Evolutionary conservation across 2,329 filamentous ascomycete genomes (phyloP).

Genomic region (Fusarium napiforme): DNA sequence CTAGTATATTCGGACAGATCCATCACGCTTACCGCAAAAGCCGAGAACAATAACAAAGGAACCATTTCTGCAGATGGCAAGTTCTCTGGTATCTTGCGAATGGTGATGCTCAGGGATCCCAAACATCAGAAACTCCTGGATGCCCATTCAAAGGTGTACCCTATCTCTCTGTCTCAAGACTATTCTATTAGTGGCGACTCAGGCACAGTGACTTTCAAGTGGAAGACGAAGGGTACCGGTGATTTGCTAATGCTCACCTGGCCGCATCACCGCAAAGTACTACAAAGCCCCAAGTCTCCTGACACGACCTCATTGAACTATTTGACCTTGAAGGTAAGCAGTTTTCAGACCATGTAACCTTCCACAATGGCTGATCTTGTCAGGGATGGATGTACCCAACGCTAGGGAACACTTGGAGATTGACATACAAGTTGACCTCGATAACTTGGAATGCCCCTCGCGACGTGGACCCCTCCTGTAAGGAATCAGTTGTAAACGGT

Average conservation of each 20-base stretch:
- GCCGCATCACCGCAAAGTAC: neutral
- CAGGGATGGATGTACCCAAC: neutral
- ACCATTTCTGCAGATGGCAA: accelerated
- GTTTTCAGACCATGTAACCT: neutral
- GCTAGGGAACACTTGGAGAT: neutral
- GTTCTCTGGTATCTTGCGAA: neutral
- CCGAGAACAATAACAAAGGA: neutral
- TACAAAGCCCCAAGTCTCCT: neutral
- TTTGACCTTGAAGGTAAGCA: neutral
- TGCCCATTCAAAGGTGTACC: neutral
- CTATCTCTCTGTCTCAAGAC: neutral
- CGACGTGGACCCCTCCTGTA: neutral
- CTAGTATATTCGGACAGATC: neutral
- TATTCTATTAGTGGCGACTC: neutral
- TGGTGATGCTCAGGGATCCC: neutral
- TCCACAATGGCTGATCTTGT: accelerated
- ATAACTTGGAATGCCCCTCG: neutral
- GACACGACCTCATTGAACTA: neutral
- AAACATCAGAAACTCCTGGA: neutral
- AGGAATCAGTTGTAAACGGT: neutral
- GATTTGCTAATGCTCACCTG: neutral
- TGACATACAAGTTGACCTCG: neutral
- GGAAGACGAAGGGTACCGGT: neutral
- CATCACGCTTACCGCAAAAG: neutral
- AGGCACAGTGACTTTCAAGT: neutral